Percentiles rank a stretch among this genome's conserved stretches.
These are phyloP conservation scores for Blastomyces emzantsi DNA, from an alignment of 2,329 filamentous ascomycete genomes.

Conservation along the genomic window DNA sequence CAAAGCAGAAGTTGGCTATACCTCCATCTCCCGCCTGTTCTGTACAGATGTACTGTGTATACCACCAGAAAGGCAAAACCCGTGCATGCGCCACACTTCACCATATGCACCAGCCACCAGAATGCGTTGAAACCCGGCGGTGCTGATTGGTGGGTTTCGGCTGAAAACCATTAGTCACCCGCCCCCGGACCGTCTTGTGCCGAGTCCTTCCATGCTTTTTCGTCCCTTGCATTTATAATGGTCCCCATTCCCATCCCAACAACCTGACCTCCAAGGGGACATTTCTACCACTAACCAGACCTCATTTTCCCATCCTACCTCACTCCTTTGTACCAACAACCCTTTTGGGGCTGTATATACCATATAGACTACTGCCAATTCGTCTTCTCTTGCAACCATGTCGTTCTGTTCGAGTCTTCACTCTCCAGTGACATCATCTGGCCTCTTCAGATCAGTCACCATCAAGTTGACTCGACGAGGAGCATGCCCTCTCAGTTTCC, in stretches of 20 bases:
- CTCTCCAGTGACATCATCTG: constrained; percentile 41
- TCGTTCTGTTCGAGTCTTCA: constrained; percentile 31
- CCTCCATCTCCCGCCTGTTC: no score
- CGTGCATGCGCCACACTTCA: no score
- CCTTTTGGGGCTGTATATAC: neutral
- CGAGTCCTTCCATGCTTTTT: neutral
- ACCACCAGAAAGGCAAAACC: no score
- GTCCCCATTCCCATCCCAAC: no score
- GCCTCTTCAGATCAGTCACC: constrained; percentile 32
- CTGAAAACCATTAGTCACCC: constrained; percentile 15
- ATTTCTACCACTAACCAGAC: no score
- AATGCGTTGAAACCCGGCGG: constrained; percentile 31
- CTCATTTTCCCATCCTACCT: neutral
- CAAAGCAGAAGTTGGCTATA: no score
- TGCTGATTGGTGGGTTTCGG: constrained; percentile 29
- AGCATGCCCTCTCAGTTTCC: constrained; percentile 34
- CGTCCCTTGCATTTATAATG: no score
- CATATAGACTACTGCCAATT: constrained; percentile 7
- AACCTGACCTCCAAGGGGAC: no score
- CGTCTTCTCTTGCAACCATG: constrained; percentile 25
- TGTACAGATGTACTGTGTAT: no score
- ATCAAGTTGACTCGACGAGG: constrained; percentile 31
- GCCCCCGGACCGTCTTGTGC: neutral
- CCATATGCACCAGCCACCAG: neutral
- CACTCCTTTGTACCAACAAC: neutral